phyloP scores from a whole-genome alignment of 441 rosid species.

The Jatropha podagrica region DNA sequence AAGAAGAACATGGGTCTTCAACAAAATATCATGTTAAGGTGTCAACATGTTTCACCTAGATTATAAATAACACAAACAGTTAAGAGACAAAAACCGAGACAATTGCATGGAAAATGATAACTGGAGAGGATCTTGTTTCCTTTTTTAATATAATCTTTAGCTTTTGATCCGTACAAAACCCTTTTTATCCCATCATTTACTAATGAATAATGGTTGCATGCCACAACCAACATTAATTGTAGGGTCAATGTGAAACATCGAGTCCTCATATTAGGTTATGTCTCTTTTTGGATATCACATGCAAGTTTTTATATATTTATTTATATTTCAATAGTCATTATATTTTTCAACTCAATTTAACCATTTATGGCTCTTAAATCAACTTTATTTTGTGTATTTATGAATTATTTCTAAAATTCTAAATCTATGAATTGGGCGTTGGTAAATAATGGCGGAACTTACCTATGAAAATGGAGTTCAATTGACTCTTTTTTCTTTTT shows the following conservation, averaged over 20 bases:
- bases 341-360: too few relatives aligned
- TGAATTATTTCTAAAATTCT: too few relatives aligned
- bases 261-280: slow-evolving; percentile 36
- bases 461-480: too few relatives aligned
- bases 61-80: slow-evolving; percentile 31
- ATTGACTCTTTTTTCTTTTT: too few relatives aligned
- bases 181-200: slow-evolving; percentile 31
- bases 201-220: slow-evolving; percentile 27
- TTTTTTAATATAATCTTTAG: slow-evolving; percentile 30
- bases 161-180: slow-evolving; percentile 37
- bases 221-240: slow-evolving; percentile 41
- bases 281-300: slow-evolving; percentile 32
- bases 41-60: slow-evolving; percentile 40
- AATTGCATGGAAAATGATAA: slow-evolving; percentile 48
- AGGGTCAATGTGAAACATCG: slow-evolving; percentile 42
- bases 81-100: slow-evolving; percentile 57
- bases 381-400: too few relatives aligned
- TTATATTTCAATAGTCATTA: too few relatives aligned
- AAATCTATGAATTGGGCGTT: too few relatives aligned
- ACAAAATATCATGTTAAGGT: slow-evolving; percentile 15
- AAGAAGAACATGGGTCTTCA: background rate
- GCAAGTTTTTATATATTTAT: background rate
- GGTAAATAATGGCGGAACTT: too few relatives aligned
- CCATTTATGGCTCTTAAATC: too few relatives aligned
- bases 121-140: slow-evolving; percentile 57